Conservation (phyloP, 1,284 basidiomycete species). For the Erythrobasidium hasegawianum region DNA sequence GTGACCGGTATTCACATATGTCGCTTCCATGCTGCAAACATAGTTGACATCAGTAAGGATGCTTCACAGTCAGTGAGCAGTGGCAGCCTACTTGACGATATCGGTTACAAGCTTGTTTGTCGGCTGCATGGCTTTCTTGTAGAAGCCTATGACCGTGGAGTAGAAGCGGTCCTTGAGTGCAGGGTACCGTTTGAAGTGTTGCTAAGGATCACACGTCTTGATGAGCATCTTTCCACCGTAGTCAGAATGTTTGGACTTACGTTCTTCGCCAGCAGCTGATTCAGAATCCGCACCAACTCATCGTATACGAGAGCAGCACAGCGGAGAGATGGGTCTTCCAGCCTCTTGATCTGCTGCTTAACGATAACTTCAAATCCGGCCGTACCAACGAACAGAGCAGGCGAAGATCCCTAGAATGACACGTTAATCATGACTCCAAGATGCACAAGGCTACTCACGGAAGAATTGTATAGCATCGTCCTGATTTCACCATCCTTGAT, state of each 20-base stretch:
- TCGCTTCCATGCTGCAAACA: constrained; percentile 79
- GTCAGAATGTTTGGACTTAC: constrained; percentile 54
- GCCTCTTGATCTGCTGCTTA: constrained; percentile 94
- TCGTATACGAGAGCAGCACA: constrained; percentile 94
- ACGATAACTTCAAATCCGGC: constrained; percentile 96
- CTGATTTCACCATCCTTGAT: constrained; percentile 98
- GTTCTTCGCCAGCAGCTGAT: constrained; percentile 81
- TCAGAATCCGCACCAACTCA: constrained; percentile 90
- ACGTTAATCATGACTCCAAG: neutral
- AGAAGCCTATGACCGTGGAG: constrained; percentile 88
- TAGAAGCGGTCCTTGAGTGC: constrained; percentile 93
- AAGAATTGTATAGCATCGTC: constrained; percentile 93
- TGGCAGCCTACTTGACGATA: constrained; percentile 74
- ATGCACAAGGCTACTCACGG: constrained; percentile 57
- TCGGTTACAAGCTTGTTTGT: constrained; percentile 92
- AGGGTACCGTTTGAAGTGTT: constrained; percentile 92
- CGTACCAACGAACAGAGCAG: constrained; percentile 91
- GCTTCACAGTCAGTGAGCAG: too few relatives aligned
- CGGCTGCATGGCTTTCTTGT: constrained; percentile 87
- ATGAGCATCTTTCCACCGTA: too few relatives aligned
- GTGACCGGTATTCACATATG: constrained; percentile 98
- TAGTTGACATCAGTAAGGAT: neutral
- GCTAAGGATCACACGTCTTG: constrained; percentile 53
- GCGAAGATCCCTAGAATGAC: constrained; percentile 74
- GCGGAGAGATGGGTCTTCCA: constrained; percentile 89